phyloP scores from a whole-genome alignment of 2,329 filamentous ascomycete genomes.

The Alternaria gaisen region DNA sequence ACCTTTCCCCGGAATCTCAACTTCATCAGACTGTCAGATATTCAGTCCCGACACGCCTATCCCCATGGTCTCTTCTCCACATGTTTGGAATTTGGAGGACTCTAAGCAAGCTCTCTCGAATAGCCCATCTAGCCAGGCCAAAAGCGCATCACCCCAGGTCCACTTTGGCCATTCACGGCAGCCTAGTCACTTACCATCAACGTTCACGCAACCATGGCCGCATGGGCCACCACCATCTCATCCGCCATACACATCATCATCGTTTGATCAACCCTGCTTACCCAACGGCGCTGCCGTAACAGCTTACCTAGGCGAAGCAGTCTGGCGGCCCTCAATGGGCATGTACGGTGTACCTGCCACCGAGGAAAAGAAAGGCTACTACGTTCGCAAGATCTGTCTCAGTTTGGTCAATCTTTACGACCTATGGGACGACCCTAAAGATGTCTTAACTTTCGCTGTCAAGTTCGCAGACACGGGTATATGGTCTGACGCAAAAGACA shows the following conservation, averaged over 20 bases:
- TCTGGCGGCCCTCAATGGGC: not conserved
- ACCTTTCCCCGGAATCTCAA: not conserved
- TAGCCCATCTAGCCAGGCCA: not conserved
- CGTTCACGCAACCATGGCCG: not conserved
- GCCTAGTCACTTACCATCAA: not conserved
- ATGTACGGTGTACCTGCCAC: not conserved
- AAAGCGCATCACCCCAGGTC: not conserved
- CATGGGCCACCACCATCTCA: not conserved
- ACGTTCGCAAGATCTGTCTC: not conserved
- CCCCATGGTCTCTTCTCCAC: no score
- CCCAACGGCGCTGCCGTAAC: not conserved
- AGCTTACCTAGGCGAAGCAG: not conserved
- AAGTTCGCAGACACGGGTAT: not conserved
- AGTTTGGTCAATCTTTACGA: not conserved
- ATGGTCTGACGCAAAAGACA: slow-evolving; percentile 2
- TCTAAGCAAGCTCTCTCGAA: not conserved
- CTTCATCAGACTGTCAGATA: not conserved
- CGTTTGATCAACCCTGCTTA: not conserved
- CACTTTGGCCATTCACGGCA: not conserved
- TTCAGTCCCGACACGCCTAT: not conserved
- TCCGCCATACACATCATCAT: not conserved
- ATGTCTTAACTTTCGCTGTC: not conserved
- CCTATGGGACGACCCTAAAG: not conserved
- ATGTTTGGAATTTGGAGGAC: not conserved
- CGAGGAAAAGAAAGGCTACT: not conserved